Percentiles rank a stretch among this genome's conserved stretches.
Evolutionary conservation across 257 asterid species (phyloP).

Genomic region (Solanum rostratum): DNA sequence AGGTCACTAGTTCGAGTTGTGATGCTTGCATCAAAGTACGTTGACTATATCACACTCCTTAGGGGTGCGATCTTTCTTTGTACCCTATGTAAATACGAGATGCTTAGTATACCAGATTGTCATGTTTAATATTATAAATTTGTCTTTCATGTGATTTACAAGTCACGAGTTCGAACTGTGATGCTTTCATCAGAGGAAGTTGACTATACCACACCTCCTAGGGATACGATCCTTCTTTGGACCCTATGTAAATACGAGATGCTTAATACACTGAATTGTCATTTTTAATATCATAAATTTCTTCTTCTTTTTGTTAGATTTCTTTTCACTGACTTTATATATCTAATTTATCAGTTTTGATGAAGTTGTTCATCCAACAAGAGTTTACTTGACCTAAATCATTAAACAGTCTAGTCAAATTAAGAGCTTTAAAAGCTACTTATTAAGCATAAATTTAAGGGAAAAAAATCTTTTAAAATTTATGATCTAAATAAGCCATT

Average conservation of each 20-base stretch:
- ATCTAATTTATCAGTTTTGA: not conserved
- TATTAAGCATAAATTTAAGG: too few relatives aligned
- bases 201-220: not conserved
- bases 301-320: not conserved
- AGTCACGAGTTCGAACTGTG: too few relatives aligned
- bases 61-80: not conserved
- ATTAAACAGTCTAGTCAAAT: not conserved
- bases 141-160: not conserved
- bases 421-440: not conserved
- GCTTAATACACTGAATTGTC: not conserved
- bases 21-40: too few relatives aligned
- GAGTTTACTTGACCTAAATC: not conserved
- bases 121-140: not conserved
- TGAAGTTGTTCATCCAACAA: not conserved
- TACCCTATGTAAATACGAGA: not conserved
- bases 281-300: not conserved
- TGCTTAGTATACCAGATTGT: not conserved
- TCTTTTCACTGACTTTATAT: not conserved
- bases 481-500: too few relatives aligned
- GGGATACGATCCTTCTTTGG: accelerated
- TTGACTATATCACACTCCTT: not conserved
- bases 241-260: not conserved
- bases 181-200: too few relatives aligned
- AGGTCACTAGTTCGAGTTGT: too few relatives aligned
- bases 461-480: too few relatives aligned